phyloP scores from a whole-genome alignment of 371 early-diverging fungal genomes.

The Nematocida ausubeli region DNA sequence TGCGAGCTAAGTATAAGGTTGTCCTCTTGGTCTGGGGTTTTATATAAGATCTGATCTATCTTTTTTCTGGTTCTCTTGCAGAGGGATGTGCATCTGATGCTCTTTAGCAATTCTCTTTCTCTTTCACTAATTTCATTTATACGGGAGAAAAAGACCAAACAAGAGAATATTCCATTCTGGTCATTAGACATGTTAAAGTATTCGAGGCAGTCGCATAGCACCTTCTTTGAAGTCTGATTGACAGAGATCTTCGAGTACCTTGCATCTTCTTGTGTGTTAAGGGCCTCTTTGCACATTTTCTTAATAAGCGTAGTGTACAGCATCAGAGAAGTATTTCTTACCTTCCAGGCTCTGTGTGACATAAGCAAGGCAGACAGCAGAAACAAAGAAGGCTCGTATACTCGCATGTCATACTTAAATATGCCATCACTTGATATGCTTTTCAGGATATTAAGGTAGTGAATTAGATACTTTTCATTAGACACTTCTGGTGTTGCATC shows the following conservation, averaged over 20 bases:
- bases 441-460: constrained; percentile 45
- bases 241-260: constrained; percentile 40
- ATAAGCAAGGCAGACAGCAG: constrained; percentile 24
- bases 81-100: not conserved
- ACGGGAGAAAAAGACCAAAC: constrained; percentile 42
- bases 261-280: not conserved
- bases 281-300: constrained; percentile 53
- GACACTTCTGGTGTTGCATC: not conserved
- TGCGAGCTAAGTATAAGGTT: not conserved
- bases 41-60: not conserved
- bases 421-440: constrained; percentile 27
- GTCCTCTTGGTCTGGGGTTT: not conserved
- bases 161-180: constrained; percentile 22
- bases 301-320: constrained; percentile 47
- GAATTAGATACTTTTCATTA: constrained; percentile 11
- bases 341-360: constrained; percentile 45
- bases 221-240: not conserved
- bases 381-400: constrained; percentile 46
- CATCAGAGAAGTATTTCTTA: constrained; percentile 46
- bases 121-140: constrained; percentile 4
- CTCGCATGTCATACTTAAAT: constrained; percentile 24
- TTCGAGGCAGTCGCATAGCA: constrained; percentile 8
- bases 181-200: not conserved
- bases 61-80: not conserved
- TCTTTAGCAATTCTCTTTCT: not conserved